These are phyloP conservation scores for Entomortierella lignicola DNA, from an alignment of 192 early-diverging fungal genomes.

Conservation along the genomic window DNA sequence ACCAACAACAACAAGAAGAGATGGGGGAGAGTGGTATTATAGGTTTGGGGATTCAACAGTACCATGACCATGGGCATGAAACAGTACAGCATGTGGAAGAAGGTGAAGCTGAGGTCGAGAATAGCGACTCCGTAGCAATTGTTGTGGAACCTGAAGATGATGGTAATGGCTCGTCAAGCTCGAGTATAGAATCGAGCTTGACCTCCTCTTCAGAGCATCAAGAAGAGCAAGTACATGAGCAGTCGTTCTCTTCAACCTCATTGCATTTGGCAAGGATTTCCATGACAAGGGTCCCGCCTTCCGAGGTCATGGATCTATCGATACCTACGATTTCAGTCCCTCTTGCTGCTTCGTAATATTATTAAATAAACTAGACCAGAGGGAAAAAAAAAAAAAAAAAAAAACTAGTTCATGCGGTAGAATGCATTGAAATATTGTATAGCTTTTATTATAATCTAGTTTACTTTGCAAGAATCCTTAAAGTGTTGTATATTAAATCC, in stretches of 20 bases:
- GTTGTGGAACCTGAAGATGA: constrained; percentile 2
- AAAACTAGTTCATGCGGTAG: background rate
- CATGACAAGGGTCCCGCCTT: too few species aligned
- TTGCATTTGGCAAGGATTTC: too few species aligned
- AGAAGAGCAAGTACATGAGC: too few species aligned
- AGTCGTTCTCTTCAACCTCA: too few species aligned
- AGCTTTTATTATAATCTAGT: background rate
- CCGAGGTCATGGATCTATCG: too few species aligned
- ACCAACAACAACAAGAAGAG: background rate
- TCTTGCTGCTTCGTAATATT: too few species aligned
- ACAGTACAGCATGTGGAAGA: background rate
- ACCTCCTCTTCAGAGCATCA: too few species aligned
- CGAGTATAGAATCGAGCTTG: background rate
- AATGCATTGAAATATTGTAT: background rate
- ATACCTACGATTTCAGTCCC: too few species aligned
- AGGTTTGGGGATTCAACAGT: background rate
- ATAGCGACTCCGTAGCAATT: background rate
- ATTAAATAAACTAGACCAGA: too few species aligned
- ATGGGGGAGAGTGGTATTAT: background rate
- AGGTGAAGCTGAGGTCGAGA: background rate
- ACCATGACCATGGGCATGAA: background rate
- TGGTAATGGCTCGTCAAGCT: background rate
- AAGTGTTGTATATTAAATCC: constrained; percentile 41
- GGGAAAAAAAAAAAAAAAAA: background rate
- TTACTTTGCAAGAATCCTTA: constrained; percentile 10